Conservation (phyloP, 345 rosid genomes). For the Aethionema arabicum region DNA sequence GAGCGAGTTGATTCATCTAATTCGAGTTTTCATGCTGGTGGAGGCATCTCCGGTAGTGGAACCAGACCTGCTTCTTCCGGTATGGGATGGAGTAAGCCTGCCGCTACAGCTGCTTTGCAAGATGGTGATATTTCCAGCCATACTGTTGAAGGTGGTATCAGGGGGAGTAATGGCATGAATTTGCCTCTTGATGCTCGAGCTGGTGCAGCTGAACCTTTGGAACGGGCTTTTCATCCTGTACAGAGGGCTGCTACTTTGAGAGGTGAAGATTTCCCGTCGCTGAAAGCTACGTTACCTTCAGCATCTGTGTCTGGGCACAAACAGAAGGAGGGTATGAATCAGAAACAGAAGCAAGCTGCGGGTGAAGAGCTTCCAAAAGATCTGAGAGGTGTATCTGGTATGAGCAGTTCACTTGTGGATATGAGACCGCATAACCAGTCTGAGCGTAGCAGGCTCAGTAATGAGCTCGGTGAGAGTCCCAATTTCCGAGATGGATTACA, state of each 20-base stretch:
- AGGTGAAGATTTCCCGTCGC: conserved; percentile 95
- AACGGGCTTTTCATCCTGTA: conserved; percentile 28
- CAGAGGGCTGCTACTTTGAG: conserved; percentile 72
- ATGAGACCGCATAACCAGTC: conserved; percentile 63
- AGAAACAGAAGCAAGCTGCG: conserved; percentile 59
- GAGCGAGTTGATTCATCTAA: conserved; percentile 77
- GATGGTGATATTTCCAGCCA: conserved; percentile 45
- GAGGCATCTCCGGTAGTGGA: conserved; percentile 69
- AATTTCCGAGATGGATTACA: conserved; percentile 42
- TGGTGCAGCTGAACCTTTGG: conserved; percentile 41
- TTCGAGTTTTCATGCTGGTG: conserved; percentile 55
- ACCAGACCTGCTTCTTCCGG: conserved; percentile 77
- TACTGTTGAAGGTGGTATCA: conserved; percentile 49
- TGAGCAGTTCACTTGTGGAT: conserved; percentile 50
- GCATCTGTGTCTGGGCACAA: conserved; percentile 55
- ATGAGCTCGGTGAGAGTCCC: conserved; percentile 42
- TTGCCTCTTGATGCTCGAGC: conserved; percentile 53
- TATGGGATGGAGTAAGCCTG: conserved; percentile 92
- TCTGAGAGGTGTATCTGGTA: conserved; percentile 38
- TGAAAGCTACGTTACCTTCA: conserved; percentile 70
- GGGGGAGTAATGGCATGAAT: conserved; percentile 46
- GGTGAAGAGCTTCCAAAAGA: conserved; percentile 48
- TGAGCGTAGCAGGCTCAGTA: conserved; percentile 38
- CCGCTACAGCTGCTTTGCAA: conserved; percentile 42
- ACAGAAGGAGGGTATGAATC: conserved; percentile 67